Base-by-base conservation (phyloP, 768 basidiomycete species). In the Rubroboletus satanas region DNA sequence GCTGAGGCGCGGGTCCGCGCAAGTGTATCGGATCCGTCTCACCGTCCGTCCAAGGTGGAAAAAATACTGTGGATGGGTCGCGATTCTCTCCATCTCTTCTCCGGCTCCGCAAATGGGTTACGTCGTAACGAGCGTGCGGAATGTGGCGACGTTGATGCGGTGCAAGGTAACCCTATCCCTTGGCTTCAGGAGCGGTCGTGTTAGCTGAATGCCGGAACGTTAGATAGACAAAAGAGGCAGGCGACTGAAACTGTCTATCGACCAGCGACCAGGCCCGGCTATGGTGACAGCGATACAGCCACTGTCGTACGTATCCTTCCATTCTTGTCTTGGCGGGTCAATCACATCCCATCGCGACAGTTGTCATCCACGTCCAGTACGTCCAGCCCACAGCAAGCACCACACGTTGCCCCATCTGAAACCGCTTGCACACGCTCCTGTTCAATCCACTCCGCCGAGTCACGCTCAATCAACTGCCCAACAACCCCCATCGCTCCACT, bases 401-500 rank as follows among this genome's bases (percentile, higher is more conserved):
- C 52, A 14, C 11, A 48, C 32, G 12, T 26, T 21, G 48, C 39
- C 7, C 59, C 18, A 1, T 47, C 52, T 32, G 57, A 62, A 44
- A 41, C 42, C n/a, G 32, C 59, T 15, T 63, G 59, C 1, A 49
- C 44, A 10, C 70, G 68, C 47, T 70, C 69, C 5, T 46, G 48
- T 23, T 68, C 69, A 15, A 58, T 66, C 21, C 66, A 61, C 23
- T 52, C 69, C 8, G 62, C n/a, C n/a, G n/a, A 74, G n/a, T 73
- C 77, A 18, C 71, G 67, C 4, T 51, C 52, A 1, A 3, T 41
- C 7, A 29, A n/a, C 7, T 62, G 77, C 44, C 33, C 71, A 71
- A 66, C 71, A 71, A 65, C 79, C 75, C 49, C 77, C 74, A 21
- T 75, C 69, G 62, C 73, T 72, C 65, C 77, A n/a, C n/a, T n/a